Percentiles rank a stretch among this genome's conserved stretches.
Conservation (phyloP, 257 asterid species). For the Nicotiana noctiflora region DNA sequence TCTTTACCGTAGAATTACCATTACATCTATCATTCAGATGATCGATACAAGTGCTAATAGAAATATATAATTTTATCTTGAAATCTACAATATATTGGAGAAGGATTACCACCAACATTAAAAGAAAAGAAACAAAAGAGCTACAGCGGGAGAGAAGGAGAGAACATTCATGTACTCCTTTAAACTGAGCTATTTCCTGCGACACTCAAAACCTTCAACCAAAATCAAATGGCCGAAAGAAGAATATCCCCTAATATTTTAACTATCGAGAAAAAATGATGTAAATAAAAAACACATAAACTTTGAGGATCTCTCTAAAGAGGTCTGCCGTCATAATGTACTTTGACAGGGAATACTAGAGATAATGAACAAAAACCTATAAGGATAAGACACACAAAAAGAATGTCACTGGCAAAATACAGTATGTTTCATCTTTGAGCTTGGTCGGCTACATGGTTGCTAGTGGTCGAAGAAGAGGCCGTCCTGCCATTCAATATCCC, state of each 20-base stretch:
- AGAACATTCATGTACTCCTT: not conserved
- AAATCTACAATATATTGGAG: not conserved
- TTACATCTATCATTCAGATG: not conserved
- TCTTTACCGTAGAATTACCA: no score
- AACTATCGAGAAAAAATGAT: not conserved
- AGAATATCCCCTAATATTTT: not conserved
- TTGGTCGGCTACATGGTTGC: conserved; percentile 70
- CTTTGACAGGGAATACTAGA: conserved; percentile 27
- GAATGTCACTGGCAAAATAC: conserved; percentile 8
- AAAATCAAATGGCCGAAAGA: not conserved
- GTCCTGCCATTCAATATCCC: conserved; percentile 55
- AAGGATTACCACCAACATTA: not conserved
- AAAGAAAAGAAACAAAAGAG: not conserved
- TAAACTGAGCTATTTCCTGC: conserved; percentile 4
- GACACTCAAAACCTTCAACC: conserved; percentile 3
- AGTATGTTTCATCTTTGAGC: conserved; percentile 50
- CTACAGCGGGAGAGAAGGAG: not conserved
- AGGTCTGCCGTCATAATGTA: conserved; percentile 25
- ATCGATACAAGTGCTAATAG: not conserved
- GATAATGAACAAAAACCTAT: conserved; percentile 49
- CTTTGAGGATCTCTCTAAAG: conserved; percentile 21
- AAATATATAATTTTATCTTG: not conserved
- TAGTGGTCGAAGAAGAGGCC: conserved; percentile 58
- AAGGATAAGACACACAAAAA: conserved; percentile 37
- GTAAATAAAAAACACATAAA: conserved; percentile 16